Evolutionary conservation across 2,329 filamentous ascomycete species (phyloP).

Genomic region (Pestalotiopsis sp.): DNA sequence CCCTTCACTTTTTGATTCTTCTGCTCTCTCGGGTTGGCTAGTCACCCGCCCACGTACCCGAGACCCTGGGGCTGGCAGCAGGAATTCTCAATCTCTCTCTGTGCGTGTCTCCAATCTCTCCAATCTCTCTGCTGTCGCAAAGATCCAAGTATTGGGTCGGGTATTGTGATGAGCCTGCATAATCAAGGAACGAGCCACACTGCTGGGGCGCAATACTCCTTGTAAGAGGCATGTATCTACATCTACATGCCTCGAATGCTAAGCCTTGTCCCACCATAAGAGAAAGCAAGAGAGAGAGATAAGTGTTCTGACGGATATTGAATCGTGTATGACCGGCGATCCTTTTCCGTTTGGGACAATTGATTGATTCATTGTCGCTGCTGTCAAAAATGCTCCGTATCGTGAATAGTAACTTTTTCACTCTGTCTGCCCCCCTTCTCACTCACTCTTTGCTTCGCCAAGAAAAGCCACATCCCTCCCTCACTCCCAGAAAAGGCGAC

Average conservation of each 20-base stretch:
- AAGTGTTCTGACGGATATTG: background rate
- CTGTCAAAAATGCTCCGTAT: too few species aligned
- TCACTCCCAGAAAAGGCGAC: background rate
- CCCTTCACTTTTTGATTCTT: background rate
- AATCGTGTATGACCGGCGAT: background rate
- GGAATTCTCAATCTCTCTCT: background rate
- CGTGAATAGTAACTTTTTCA: background rate
- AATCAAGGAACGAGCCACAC: background rate
- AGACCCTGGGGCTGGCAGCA: background rate
- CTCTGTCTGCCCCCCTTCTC: background rate
- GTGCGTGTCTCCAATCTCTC: background rate
- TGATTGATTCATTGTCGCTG: background rate
- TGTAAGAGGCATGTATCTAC: background rate
- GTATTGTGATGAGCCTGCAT: slow-evolving; percentile 1
- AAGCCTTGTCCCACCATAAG: background rate
- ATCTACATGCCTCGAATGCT: background rate
- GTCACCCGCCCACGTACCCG: background rate
- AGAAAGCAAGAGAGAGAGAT: too few species aligned
- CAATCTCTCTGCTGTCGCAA: background rate
- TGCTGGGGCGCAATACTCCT: background rate
- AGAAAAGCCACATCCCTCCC: background rate
- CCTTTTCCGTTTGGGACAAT: background rate
- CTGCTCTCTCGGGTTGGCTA: background rate
- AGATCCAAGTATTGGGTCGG: background rate
- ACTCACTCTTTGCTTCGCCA: too few species aligned